Base-by-base conservation (phyloP, 768 basidiomycete species). In the Pisolithus sp. region DNA sequence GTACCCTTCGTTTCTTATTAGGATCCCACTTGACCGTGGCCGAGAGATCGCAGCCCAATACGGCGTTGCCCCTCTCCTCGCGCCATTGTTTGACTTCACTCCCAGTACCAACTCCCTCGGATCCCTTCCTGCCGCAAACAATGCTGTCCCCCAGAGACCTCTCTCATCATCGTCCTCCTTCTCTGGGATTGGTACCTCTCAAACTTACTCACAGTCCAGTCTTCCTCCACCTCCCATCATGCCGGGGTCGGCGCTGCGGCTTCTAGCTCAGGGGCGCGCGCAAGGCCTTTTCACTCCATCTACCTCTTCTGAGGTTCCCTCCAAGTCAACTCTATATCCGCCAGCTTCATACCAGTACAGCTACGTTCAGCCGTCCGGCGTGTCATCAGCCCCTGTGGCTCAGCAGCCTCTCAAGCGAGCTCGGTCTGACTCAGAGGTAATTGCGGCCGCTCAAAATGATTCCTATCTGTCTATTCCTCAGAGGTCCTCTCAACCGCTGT, bases 21-120 rank as follows among this genome's bases (percentile, higher is more conserved):
- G 94, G 95, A 95, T 99, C 60, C 96, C 96, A 1, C 85, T 97
- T 38, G 91, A 94, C 60, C 80, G 92, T 51, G 94, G 94, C 37
- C 85, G 90, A 51, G 93, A 98, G 59, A 85, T 99, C 44, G 94
- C 96, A 2, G 69, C 82, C 15, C 92, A 92, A 61, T 97, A 89
- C 70, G 93, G 92, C 51, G 94, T 99, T 40, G 85, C 88, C 30
- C 83, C 86, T 43, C 76, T 96, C 48, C 79, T 99, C 52, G 77
- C 84, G 1, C 93, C 94, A 2, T 77, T 99, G 54, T 95, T 99
- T 69, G 94, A 97, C 69, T 94, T 93, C 63, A 83, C 86, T 17
- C 93, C 93, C 2, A 81, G 79, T 58, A 78, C 86, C 46, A 78
- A 79, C 58, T 80, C 86, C 18, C 73, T 92, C 49, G 72, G 79